Base-by-base conservation (phyloP, 495 filamentous ascomycete species). In the Thermothielavioides terrestris region DNA sequence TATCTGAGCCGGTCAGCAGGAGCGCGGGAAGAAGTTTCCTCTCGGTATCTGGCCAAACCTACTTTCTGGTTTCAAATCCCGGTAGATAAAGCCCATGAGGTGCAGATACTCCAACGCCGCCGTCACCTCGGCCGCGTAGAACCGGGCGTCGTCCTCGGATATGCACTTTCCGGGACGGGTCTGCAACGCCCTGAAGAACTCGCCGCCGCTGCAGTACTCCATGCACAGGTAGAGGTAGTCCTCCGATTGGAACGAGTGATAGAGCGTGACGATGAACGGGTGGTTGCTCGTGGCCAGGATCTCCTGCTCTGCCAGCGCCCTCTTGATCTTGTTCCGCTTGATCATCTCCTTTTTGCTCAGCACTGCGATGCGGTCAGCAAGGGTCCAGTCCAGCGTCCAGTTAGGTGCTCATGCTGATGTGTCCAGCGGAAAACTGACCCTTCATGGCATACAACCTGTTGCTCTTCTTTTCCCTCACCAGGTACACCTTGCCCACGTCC, bases 321-420 rank as follows among this genome's bases (percentile, higher is more conserved):
- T 82, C 76, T 98, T 98, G 75, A 98, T 98, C 78, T 98, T 98
- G 70, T 98, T 98, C 27, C 92, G 84, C 75, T 98, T 98, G 73
- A 98, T 98, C 92, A 98, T 98, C 73, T 98, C 92, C 76, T 96
- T 95, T 71, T 98, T 98, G 77, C 89, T 97, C 70, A 98, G 59
- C 9, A 98, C 92, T 98, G 63, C 21, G 18, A 15, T 12, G 20
- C 23, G 6, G 20, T 45, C 34, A 35, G 26, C 31, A 26, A 44
- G 40, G 40, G 20, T 7, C 12, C 11, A 1, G 12, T 5, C 14
- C 34, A 41, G 0, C 4, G 28, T 6, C 18, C 26, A 25, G 28
- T 32, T 27, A 41, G 0, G n/a, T 1, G 25, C 26, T n/a, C n/a
- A n/a, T n/a, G n/a, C n/a, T n/a, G n/a, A n/a, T n/a, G n/a, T n/a